Evolutionary conservation across 352 stramenopile species (phyloP).

Genomic region (Peronospora farinosa): DNA sequence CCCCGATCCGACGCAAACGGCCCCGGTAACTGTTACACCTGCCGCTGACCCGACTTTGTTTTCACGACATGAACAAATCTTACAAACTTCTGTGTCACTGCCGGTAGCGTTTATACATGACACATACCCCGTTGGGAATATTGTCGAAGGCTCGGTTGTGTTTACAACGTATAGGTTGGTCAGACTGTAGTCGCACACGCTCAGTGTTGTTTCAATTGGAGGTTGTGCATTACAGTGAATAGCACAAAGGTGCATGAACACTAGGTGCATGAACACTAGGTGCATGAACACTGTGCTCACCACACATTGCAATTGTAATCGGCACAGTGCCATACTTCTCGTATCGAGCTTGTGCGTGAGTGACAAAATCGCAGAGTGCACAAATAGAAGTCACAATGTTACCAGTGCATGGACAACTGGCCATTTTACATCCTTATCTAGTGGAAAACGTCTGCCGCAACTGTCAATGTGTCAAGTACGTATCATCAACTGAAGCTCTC

Average conservation of each 20-base stretch:
- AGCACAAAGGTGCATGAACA: slow-evolving; percentile 11
- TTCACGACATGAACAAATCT: slow-evolving; percentile 35
- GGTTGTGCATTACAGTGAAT: slow-evolving; percentile 2
- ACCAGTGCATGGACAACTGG: slow-evolving; percentile 12
- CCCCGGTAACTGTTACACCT: slow-evolving; percentile 20
- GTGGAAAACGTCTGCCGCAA: slow-evolving; percentile 5
- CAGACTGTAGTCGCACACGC: slow-evolving; percentile 16
- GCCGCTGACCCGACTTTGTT: slow-evolving; percentile 20
- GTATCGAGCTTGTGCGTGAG: slow-evolving; percentile 9
- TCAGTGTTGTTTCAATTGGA: slow-evolving; percentile 12
- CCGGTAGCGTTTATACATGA: slow-evolving; percentile 22
- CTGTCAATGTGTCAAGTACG: slow-evolving; percentile 17
- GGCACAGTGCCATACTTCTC: slow-evolving; percentile 10
- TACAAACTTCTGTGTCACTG: slow-evolving; percentile 12
- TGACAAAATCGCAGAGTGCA: slow-evolving; percentile 15
- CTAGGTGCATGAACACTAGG: slow-evolving; percentile 15
- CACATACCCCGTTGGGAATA: slow-evolving; percentile 31
- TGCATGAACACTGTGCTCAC: slow-evolving; percentile 6
- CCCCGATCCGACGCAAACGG: slow-evolving; percentile 24
- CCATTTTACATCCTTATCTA: slow-evolving; percentile 17
- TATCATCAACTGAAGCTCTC: slow-evolving; percentile 10
- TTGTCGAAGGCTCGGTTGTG: slow-evolving; percentile 8
- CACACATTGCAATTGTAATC: slow-evolving; percentile 3
- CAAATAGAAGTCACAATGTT: slow-evolving; percentile 1
- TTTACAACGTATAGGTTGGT: slow-evolving; percentile 36